phyloP scores from a whole-genome alignment of 148 eudicot species.

The Tetragonia tetragonoides region DNA sequence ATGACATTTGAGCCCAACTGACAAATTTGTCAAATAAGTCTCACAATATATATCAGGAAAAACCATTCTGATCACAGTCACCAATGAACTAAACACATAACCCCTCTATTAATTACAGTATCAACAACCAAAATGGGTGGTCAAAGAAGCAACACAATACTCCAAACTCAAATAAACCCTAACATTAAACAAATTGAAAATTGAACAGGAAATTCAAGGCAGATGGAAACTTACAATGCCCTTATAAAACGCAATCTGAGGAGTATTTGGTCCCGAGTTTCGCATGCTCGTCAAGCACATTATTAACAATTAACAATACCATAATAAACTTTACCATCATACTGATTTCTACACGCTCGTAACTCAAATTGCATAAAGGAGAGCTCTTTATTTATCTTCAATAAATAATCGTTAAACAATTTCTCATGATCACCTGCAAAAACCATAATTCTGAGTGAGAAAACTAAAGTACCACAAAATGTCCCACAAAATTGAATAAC shows the following conservation, averaged over 20 bases:
- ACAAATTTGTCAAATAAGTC: neutral
- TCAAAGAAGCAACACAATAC: neutral
- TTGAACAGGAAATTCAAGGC: conserved; percentile 3
- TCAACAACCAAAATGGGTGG: neutral
- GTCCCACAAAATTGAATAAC: neutral
- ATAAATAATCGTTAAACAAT: conserved; percentile 59
- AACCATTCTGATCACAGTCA: neutral
- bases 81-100: neutral
- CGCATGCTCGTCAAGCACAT: conserved; percentile 82
- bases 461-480: too few species aligned
- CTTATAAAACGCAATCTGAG: conserved; percentile 82
- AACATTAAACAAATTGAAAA: neutral
- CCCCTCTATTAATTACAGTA: neutral
- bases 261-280: conserved; percentile 84
- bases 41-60: neutral
- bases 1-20: neutral
- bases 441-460: neutral
- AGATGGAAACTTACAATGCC: conserved; percentile 63
- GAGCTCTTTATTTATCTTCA: conserved; percentile 72
- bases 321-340: conserved; percentile 69
- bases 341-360: conserved; percentile 86
- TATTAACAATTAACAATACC: conserved; percentile 83
- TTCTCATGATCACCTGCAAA: conserved; percentile 44
- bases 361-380: conserved; percentile 79
- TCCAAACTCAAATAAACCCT: neutral